These are phyloP conservation scores for Leccinum ochraceum DNA, from an alignment of 768 basidiomycete genomes.

Conservation along the genomic window DNA sequence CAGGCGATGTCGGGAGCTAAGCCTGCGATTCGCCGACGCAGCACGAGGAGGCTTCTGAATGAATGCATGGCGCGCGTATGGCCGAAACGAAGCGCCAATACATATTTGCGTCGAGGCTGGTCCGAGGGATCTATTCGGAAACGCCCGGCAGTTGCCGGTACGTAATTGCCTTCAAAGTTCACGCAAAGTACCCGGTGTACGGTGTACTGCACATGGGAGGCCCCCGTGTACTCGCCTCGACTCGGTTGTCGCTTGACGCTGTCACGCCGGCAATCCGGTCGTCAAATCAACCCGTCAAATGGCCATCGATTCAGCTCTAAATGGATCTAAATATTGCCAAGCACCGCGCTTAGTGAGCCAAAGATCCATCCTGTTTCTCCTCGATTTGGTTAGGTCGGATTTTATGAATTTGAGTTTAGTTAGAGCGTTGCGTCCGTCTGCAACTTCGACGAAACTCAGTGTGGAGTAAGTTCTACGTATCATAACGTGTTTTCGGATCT, in stretches of 20 bases:
- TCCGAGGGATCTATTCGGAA: neutral
- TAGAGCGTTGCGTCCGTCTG: too few relatives aligned
- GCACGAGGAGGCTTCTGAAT: neutral
- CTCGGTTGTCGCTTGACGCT: neutral
- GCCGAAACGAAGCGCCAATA: neutral
- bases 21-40: conserved; percentile 1
- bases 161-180: neutral
- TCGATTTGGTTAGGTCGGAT: neutral
- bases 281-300: neutral
- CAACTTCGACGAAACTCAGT: too few relatives aligned
- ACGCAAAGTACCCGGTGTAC: neutral
- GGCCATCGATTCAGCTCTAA: neutral
- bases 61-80: too few relatives aligned
- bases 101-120: neutral
- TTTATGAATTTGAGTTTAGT: too few relatives aligned
- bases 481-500: neutral
- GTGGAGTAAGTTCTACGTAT: neutral
- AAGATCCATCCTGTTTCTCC: neutral
- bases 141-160: neutral
- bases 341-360: neutral
- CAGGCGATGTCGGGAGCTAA: neutral
- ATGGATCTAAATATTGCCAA: neutral
- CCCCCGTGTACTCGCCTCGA: neutral
- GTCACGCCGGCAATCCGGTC: neutral
- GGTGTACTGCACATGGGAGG: neutral